phyloP scores from a whole-genome alignment of 2,329 filamentous ascomycete genomes.

The Fusarium sp. region DNA sequence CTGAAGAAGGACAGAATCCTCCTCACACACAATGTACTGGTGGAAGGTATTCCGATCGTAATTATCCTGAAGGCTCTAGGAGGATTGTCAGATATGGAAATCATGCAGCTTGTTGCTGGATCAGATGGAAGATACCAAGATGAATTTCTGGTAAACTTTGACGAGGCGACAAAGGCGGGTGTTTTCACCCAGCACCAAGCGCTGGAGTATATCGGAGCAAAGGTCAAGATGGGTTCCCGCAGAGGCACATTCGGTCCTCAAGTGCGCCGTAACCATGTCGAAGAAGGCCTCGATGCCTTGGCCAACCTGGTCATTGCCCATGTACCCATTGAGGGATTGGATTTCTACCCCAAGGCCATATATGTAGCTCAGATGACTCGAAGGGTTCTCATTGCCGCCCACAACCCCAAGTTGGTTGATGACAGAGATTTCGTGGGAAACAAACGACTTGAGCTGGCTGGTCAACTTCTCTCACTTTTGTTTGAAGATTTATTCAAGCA shows the following conservation, averaged over 20 bases:
- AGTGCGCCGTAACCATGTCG: constrained; percentile 80
- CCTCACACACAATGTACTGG: constrained; percentile 91
- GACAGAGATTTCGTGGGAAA: constrained; percentile 98
- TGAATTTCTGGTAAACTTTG: constrained; percentile 94
- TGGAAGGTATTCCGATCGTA: constrained; percentile 94
- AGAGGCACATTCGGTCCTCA: constrained; percentile 65
- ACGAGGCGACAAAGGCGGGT: constrained; percentile 84
- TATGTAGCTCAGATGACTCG: constrained; percentile 98
- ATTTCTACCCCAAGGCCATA: constrained; percentile 96
- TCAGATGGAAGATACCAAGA: constrained; percentile 91
- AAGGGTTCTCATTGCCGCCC: constrained; percentile 92
- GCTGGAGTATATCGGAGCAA: constrained; percentile 87
- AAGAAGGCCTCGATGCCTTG: constrained; percentile 92
- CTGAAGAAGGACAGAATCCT: constrained; percentile 93
- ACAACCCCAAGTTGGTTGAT: constrained; percentile 89
- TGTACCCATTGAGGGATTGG: constrained; percentile 88
- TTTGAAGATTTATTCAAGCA: constrained; percentile 99
- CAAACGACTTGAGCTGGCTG: constrained; percentile 93
- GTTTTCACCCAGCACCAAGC: constrained; percentile 96
- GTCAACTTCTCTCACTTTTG: constrained; percentile 89
- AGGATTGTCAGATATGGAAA: constrained; percentile 93
- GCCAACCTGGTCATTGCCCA: constrained; percentile 95
- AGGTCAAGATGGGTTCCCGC: constrained; percentile 87
- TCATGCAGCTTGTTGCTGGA: constrained; percentile 89
- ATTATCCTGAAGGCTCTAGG: constrained; percentile 94